Evolutionary conservation across 2,329 filamentous ascomycete species (phyloP), one percentile per base, ranked within the genome.

Genomic region (Fusarium sp.): DNA sequence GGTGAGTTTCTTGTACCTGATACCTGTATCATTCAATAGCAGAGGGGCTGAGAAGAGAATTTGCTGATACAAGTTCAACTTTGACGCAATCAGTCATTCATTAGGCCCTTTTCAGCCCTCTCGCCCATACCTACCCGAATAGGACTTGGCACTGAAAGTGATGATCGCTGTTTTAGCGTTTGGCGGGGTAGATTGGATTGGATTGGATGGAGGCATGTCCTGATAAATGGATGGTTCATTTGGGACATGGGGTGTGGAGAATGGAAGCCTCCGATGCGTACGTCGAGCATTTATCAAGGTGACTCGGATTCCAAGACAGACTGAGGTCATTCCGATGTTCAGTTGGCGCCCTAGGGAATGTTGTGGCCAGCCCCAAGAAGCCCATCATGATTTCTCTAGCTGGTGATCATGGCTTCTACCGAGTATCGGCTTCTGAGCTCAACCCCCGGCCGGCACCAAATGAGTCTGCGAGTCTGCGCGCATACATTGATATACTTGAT

Each of bases 151-250:
- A 54, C 51, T 43, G 40, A 23, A 31, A 34, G 23, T 40, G 31
- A 48, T 54, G 28, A 66, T 46, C 62, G 56, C 34, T 52, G 43
- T 23, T 23, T 66, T 62, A 62, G 61, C 51, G 27, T 56, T 66
- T 70, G 44, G 66, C 40, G 62, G 66, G 66, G 62, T 70, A 43
- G 8, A 44, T 27, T 47, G 41, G 18, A 53, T 50, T 50, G 50
- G 23, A 62, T 66, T 70, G 41, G 58, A 54, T 62, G 66, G 53
- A 66, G 56, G 62, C 51, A 66, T 50, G 30, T 47, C 16, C 41
- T 40, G 8, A 31, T 28, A 16, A 27, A n/a, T 44, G 57, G 15
- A 6, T 43, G 15, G 39, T 8, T 23, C 23, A 23, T 23, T 23
- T 23, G 23, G 23, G 23, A 23, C 23, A 23, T 23, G 23, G 23